A percentile compares a stretch with the other conserved stretches of the same genome.
phyloP scores from a whole-genome alignment of 2,329 filamentous ascomycete genomes.

The Talaromyces sp. region DNA sequence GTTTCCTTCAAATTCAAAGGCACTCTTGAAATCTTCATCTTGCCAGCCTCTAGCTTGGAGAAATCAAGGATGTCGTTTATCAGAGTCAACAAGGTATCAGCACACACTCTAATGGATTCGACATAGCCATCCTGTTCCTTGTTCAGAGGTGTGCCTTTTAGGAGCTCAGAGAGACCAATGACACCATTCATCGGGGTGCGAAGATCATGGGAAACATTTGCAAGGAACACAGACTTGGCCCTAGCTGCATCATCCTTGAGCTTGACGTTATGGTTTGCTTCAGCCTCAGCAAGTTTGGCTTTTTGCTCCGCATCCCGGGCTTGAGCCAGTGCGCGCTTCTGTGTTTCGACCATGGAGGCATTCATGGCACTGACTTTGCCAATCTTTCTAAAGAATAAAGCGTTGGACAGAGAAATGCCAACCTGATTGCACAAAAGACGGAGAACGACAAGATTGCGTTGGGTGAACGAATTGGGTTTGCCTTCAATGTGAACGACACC shows the following conservation, averaged over 20 bases:
- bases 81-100: conserved; percentile 72
- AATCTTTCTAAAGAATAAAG: conserved; percentile 56
- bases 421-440: conserved; percentile 60
- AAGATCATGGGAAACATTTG: conserved; percentile 80
- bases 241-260: conserved; percentile 63
- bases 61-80: conserved; percentile 92
- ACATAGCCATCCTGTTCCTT: conserved; percentile 58
- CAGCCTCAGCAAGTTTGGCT: conserved; percentile 59
- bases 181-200: conserved; percentile 96
- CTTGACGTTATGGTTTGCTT: conserved; percentile 60
- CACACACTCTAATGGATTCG: conserved; percentile 60
- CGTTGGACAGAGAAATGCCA: conserved; percentile 59
- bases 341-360: conserved; percentile 60
- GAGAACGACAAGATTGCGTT: conserved; percentile 49
- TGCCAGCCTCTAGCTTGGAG: conserved; percentile 77
- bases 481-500: conserved; percentile 59
- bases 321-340: conserved; percentile 57
- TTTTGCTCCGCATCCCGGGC: conserved; percentile 60
- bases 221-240: conserved; percentile 90
- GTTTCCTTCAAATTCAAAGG: conserved; percentile 69
- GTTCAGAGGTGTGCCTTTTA: conserved; percentile 53
- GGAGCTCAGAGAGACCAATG: conserved; percentile 64
- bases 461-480: conserved; percentile 59
- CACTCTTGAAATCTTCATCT: conserved; percentile 83
- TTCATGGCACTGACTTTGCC: conserved; percentile 60